Conservation (phyloP, 257 asterid genomes). For the Scutellaria minor region DNA sequence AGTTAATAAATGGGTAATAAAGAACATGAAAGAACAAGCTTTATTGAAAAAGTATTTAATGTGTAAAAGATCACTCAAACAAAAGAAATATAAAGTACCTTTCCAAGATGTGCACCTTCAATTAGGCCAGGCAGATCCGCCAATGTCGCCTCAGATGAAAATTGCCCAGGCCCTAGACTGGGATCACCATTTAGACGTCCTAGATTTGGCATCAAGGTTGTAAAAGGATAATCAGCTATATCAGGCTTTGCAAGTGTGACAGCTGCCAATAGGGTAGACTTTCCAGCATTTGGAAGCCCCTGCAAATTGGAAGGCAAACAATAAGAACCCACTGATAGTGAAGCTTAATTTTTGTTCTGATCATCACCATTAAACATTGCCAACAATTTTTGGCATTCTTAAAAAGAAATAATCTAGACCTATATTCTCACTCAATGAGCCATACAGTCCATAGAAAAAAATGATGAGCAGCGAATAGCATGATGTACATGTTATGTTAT, state of each 20-base stretch:
- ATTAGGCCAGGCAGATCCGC: conserved; percentile 99
- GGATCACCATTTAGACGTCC: conserved; percentile 98
- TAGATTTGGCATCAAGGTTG: conserved; percentile 95
- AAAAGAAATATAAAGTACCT: conserved; percentile 53
- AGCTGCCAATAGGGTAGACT: conserved; percentile 87
- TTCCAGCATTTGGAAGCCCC: conserved; percentile 99
- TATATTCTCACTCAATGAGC: background rate
- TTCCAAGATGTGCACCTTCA: conserved; percentile 99
- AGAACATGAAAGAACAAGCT: background rate
- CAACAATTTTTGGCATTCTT: background rate
- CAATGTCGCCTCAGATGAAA: conserved; percentile 89
- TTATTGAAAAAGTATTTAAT: background rate
- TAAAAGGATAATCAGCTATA: conserved; percentile 97
- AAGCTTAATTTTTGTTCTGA: conserved; percentile 11
- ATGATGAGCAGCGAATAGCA: background rate
- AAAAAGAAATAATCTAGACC: background rate
- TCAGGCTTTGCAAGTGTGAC: conserved; percentile 93
- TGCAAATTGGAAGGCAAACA: conserved; percentile 37
- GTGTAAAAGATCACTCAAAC: conserved; percentile 39
- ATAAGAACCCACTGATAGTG: conserved; percentile 3
- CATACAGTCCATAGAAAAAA: background rate
- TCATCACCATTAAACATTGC: background rate
- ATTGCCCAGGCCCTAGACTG: conserved; percentile 73
- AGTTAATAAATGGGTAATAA: background rate
- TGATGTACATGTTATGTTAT: background rate